A percentile compares a stretch with the other conserved stretches of the same genome.
Conservation (phyloP, 805 yeast genomes). For the Barnettozyma botsteinii region DNA sequence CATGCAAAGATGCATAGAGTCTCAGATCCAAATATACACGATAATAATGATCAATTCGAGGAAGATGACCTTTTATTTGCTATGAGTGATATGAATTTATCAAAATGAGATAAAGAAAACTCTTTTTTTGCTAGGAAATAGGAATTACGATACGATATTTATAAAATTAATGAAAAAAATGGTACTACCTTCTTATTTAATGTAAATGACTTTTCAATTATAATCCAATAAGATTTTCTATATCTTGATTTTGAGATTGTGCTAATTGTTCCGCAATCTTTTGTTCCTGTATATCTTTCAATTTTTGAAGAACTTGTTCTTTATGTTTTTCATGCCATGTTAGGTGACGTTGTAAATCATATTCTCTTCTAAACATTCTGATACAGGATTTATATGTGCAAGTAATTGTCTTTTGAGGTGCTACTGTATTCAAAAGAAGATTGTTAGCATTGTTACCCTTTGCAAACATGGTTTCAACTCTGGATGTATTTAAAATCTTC, state of each 20-base stretch:
- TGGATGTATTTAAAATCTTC: conserved; percentile 14
- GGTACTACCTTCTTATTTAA: no score
- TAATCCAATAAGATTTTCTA: no score
- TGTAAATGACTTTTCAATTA: neutral
- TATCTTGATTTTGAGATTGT: neutral
- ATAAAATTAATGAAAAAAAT: neutral
- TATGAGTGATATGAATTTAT: conserved; percentile 67
- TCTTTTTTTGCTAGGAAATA: neutral
- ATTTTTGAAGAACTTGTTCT: neutral
- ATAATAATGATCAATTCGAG: conserved; percentile 37
- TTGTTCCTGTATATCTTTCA: conserved; percentile 3
- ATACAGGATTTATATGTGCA: conserved; percentile 50
- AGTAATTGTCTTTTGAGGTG: conserved; percentile 27
- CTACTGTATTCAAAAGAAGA: conserved; percentile 28
- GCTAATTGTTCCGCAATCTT: neutral
- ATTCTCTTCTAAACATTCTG: conserved; percentile 45
- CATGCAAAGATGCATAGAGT: conserved; percentile 27
- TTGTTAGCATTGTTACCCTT: conserved; percentile 25
- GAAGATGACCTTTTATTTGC: conserved; percentile 65
- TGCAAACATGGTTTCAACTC: conserved; percentile 22
- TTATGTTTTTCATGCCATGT: conserved; percentile 42
- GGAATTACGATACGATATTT: neutral
- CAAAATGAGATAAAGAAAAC: conserved; percentile 10
- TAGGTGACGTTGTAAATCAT: conserved; percentile 45
- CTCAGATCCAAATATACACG: conserved; percentile 2